These are phyloP conservation scores for Forsythia suspensa DNA, from an alignment of 257 asterid species.

Conservation along the genomic window DNA sequence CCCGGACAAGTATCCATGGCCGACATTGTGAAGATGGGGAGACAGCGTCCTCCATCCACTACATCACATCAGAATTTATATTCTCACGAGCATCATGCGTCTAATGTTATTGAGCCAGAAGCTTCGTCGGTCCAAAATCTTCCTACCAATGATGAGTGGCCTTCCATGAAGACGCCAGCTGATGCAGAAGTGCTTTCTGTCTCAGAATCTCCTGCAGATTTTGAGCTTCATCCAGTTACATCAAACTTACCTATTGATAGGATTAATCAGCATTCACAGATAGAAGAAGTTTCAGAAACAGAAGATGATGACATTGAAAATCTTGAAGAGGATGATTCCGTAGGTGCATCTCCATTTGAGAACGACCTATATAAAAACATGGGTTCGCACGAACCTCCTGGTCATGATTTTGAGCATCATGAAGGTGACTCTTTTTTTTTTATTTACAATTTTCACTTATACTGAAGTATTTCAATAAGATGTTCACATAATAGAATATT, in stretches of 20 bases:
- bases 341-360: constrained; percentile 51
- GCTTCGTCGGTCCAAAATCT: constrained; percentile 39
- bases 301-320: constrained; percentile 43
- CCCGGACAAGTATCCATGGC: constrained; percentile 75
- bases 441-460: not conserved
- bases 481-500: not conserved
- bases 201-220: constrained; percentile 45
- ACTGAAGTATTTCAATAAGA: not conserved
- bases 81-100: constrained; percentile 34
- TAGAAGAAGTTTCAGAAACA: constrained; percentile 46
- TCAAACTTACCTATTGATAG: constrained; percentile 36
- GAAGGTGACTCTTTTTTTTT: constrained; percentile 46
- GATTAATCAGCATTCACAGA: constrained; percentile 35
- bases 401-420: constrained; percentile 40
- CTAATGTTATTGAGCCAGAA: constrained; percentile 39
- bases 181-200: constrained; percentile 30
- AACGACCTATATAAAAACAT: constrained; percentile 36
- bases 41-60: constrained; percentile 42
- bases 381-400: constrained; percentile 47
- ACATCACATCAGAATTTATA: constrained; percentile 31
- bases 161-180: constrained; percentile 59
- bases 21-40: constrained; percentile 95
- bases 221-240: constrained; percentile 50
- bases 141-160: constrained; percentile 68
- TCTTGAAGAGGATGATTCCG: constrained; percentile 59